Percentiles rank a stretch among this genome's conserved stretches.
These are phyloP conservation scores for Pyrrhoderma noxium DNA, from an alignment of 1,284 basidiomycete genomes.

Conservation along the genomic window DNA sequence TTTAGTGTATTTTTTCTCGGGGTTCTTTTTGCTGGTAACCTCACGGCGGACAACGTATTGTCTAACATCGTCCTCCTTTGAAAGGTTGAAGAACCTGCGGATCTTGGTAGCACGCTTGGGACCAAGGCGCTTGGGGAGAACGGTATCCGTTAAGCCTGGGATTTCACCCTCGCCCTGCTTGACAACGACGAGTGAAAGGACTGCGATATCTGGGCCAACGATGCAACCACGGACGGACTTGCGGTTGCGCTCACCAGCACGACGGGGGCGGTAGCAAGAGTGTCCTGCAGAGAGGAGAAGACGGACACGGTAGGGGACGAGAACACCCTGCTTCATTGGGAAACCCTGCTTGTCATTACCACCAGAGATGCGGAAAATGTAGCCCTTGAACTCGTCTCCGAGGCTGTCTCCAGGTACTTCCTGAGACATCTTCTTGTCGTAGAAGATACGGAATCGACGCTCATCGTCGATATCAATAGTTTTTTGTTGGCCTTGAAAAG, in stretches of 20 bases:
- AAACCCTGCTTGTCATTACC: conserved; percentile 97
- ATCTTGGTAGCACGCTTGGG: conserved; percentile 96
- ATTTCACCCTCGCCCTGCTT: conserved; percentile 95
- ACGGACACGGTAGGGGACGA: conserved; percentile 89
- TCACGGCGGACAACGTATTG: conserved; percentile 94
- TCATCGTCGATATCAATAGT: conserved; percentile 92
- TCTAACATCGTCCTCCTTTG: conserved; percentile 97
- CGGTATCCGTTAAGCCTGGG: conserved; percentile 87
- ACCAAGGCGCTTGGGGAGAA: conserved; percentile 93
- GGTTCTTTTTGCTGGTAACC: conserved; percentile 87
- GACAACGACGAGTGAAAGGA: conserved; percentile 90
- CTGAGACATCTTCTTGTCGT: conserved; percentile 94
- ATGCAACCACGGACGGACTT: conserved; percentile 99
- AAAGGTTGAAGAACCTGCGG: conserved; percentile 95
- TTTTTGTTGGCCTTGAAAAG: conserved; percentile 59
- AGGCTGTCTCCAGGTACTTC: conserved; percentile 89
- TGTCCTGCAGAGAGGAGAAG: conserved; percentile 94
- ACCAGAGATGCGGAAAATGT: conserved; percentile 95
- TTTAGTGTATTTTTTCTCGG: conserved; percentile 95
- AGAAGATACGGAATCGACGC: conserved; percentile 86
- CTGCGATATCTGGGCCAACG: conserved; percentile 93
- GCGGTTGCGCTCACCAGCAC: conserved; percentile 94
- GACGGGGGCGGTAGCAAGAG: conserved; percentile 95
- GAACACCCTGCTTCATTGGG: conserved; percentile 99
- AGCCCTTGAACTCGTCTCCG: conserved; percentile 97